These are phyloP conservation scores for Ophiocytium majus DNA, from an alignment of 352 stramenopile genomes.

Conservation along the genomic window DNA sequence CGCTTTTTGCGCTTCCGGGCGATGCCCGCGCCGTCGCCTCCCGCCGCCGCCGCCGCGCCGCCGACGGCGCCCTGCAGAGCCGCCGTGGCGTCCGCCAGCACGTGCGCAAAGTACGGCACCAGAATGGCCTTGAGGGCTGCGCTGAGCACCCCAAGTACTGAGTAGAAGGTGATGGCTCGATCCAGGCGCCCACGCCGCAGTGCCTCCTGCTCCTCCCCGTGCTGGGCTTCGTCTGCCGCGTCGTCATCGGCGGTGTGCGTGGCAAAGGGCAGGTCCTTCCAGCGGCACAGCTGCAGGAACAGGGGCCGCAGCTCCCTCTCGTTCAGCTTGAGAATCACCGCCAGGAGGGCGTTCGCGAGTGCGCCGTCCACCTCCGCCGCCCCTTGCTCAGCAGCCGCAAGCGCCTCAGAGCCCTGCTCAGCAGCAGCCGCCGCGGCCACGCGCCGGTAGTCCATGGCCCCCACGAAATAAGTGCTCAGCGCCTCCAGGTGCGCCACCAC, in stretches of 20 bases:
- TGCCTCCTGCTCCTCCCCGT: neutral
- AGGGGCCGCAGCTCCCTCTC: slow-evolving; percentile 54
- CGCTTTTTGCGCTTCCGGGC: neutral
- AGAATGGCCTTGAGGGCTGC: slow-evolving; percentile 48
- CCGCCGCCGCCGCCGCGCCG: neutral
- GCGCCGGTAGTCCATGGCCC: slow-evolving; percentile 47
- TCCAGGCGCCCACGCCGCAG: slow-evolving; percentile 25
- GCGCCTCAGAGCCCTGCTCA: no score
- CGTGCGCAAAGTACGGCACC: slow-evolving; percentile 49
- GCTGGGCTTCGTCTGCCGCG: neutral
- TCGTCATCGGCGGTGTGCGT: neutral
- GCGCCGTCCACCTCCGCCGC: slow-evolving; percentile 34
- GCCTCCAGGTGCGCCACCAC: slow-evolving; percentile 31
- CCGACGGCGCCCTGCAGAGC: neutral
- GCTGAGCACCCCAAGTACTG: slow-evolving; percentile 26
- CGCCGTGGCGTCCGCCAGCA: slow-evolving; percentile 32
- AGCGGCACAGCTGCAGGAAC: slow-evolving; percentile 52
- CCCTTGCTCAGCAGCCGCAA: neutral
- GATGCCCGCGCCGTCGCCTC: neutral
- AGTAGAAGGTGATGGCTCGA: slow-evolving; percentile 49
- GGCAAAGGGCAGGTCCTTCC: slow-evolving; percentile 46
- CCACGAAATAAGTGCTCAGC: slow-evolving; percentile 24
- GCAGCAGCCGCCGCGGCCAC: slow-evolving; percentile 12
- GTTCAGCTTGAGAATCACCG: slow-evolving; percentile 56
- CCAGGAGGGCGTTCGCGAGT: slow-evolving; percentile 28